Evolutionary conservation across 2,329 filamentous ascomycete genomes (phyloP).

Genomic region (Arthrobotrys sinensis): DNA sequence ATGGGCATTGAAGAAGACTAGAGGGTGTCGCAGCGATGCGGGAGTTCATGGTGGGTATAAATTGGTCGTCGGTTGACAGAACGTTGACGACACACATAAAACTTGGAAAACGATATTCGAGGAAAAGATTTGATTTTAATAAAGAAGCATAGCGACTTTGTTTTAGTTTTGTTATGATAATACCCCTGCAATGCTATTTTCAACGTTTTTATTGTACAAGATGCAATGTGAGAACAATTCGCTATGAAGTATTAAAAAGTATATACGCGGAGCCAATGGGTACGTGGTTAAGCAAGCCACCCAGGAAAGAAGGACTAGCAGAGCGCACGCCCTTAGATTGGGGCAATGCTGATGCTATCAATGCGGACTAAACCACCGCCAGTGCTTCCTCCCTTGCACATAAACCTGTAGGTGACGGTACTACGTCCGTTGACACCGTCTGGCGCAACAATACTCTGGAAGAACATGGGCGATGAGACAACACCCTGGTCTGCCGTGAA

Average conservation of each 20-base stretch:
- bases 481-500: constrained; percentile 17
- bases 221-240: not conserved
- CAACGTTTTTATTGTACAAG: not conserved
- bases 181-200: constrained; percentile 4
- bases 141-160: not conserved
- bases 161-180: not conserved
- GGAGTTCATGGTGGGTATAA: no score
- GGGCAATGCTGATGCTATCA: constrained; percentile 22
- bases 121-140: not conserved
- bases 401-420: constrained; percentile 10
- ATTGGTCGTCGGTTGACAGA: no score
- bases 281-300: not conserved
- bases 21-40: not conserved
- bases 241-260: not conserved
- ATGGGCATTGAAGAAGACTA: not conserved
- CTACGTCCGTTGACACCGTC: constrained; percentile 24
- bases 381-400: constrained; percentile 15
- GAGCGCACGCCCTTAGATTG: not conserved
- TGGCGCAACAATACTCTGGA: constrained; percentile 19
- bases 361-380: constrained; percentile 15
- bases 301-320: not conserved
- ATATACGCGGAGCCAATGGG: not conserved
- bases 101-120: not conserved
- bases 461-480: constrained; percentile 14
- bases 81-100: no score